Percentiles rank a stretch among this genome's conserved stretches.
These are phyloP conservation scores for Trichoderma lentiforme DNA, from an alignment of 2,329 filamentous ascomycete species.

Conservation along the genomic window DNA sequence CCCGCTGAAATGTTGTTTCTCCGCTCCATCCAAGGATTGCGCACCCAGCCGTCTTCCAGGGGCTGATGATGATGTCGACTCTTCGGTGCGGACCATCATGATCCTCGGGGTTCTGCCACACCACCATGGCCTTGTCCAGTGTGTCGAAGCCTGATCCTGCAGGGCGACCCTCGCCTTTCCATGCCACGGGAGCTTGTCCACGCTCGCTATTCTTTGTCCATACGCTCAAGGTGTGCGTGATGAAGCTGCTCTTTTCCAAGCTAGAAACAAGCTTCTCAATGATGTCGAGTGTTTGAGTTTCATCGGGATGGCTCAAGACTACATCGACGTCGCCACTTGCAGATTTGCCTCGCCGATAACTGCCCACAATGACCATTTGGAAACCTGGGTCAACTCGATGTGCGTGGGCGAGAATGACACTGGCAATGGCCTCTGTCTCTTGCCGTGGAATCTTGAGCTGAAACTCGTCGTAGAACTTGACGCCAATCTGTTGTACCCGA, in stretches of 20 bases:
- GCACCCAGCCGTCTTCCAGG: slow-evolving; percentile 86
- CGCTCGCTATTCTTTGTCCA: slow-evolving; percentile 68
- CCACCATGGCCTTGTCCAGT: slow-evolving; percentile 86
- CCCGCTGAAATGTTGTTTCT: slow-evolving; percentile 84
- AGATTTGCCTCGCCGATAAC: slow-evolving; percentile 75
- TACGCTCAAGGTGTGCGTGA: slow-evolving; percentile 78
- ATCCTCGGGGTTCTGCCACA: slow-evolving; percentile 63
- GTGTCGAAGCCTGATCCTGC: slow-evolving; percentile 71
- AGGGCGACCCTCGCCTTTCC: slow-evolving; percentile 42
- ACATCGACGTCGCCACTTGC: slow-evolving; percentile 80
- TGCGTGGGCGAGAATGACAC: slow-evolving; percentile 63
- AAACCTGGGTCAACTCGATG: slow-evolving; percentile 55
- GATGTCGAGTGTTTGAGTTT: slow-evolving; percentile 65
- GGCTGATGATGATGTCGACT: slow-evolving; percentile 87
- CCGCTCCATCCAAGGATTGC: slow-evolving; percentile 86
- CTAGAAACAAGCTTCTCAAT: slow-evolving; percentile 66
- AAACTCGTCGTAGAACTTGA: slow-evolving; percentile 93
- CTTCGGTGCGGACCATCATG: slow-evolving; percentile 58
- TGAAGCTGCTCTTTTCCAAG: slow-evolving; percentile 65
- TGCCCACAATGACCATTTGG: slow-evolving; percentile 66
- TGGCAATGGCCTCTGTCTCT: slow-evolving; percentile 70
- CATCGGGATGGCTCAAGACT: slow-evolving; percentile 74
- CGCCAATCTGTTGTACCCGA: slow-evolving; percentile 84
- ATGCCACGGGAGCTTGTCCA: slow-evolving; percentile 58
- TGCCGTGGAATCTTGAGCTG: slow-evolving; percentile 63